Conservation (phyloP, 176 grass and related monocot species). For the Eleusine coracana region DNA sequence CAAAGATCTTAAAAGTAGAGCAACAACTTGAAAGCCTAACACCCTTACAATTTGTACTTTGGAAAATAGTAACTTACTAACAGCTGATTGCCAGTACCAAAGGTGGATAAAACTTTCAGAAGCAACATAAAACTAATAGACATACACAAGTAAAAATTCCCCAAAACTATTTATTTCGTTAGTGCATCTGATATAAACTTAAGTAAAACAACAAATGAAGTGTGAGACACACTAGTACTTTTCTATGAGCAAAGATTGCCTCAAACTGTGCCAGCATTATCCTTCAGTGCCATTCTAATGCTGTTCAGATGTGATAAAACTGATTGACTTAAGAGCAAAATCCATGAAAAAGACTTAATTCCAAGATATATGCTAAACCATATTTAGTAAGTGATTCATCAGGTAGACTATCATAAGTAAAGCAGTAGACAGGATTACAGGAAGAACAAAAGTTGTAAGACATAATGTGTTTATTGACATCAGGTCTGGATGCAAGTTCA, state of each 20-base stretch:
- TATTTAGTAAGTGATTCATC: slow-evolving; percentile 11
- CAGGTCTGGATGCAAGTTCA: background rate
- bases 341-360: background rate
- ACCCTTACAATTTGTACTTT: background rate
- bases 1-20: slow-evolving; percentile 13
- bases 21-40: background rate
- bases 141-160: background rate
- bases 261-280: slow-evolving; percentile 17
- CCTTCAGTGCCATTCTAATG: background rate
- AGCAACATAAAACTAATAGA: slow-evolving; percentile 17
- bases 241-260: background rate
- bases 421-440: background rate
- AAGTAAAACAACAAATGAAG: background rate
- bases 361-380: background rate
- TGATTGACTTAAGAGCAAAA: slow-evolving; percentile 8
- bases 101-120: background rate
- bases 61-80: slow-evolving; percentile 8
- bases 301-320: slow-evolving; percentile 4
- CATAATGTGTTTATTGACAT: background rate
- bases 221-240: background rate
- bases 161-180: background rate
- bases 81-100: background rate
- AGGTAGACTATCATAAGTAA: background rate
- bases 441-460: background rate
- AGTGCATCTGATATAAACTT: slow-evolving; percentile 14